Percentiles rank a stretch among this genome's conserved stretches.
These are phyloP conservation scores for Tripidium arundinaceum DNA, from an alignment of 202 grass and related monocot genomes.

Conservation along the genomic window DNA sequence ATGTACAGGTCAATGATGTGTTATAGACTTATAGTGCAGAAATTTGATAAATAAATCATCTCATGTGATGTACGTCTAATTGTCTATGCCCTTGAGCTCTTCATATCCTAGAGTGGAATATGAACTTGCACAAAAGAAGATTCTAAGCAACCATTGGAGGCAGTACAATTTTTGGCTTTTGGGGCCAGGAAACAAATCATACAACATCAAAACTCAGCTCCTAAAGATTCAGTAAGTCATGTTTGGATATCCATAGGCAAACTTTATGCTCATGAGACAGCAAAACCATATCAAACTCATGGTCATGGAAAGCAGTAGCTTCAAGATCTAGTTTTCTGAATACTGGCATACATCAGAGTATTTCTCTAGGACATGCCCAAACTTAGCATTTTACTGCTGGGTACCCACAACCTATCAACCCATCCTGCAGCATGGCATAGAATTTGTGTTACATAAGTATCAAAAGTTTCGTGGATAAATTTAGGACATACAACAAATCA, in stretches of 20 bases:
- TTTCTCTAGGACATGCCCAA: neutral
- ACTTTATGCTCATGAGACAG: neutral
- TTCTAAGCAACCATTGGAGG: too few species aligned
- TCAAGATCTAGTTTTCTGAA: conserved; percentile 13
- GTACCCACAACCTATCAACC: neutral
- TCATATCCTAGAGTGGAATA: neutral
- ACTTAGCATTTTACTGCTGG: neutral
- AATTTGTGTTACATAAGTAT: too few species aligned
- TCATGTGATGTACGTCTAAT: neutral
- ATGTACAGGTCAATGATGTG: neutral
- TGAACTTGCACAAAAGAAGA: neutral
- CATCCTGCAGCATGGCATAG: too few species aligned
- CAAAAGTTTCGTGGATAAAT: too few species aligned
- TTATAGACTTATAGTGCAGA: neutral
- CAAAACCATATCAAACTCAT: neutral
- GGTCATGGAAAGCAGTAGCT: neutral
- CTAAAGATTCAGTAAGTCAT: neutral
- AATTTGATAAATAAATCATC: conserved; percentile 5
- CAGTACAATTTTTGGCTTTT: too few species aligned
- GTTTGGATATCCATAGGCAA: neutral
- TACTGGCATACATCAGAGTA: neutral
- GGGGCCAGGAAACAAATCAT: neutral
- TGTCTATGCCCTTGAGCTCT: neutral
- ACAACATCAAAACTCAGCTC: conserved; percentile 21
- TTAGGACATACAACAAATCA: too few species aligned